Conservation (phyloP, 2,329 filamentous ascomycete species). For the Colletotrichum eleusines region DNA sequence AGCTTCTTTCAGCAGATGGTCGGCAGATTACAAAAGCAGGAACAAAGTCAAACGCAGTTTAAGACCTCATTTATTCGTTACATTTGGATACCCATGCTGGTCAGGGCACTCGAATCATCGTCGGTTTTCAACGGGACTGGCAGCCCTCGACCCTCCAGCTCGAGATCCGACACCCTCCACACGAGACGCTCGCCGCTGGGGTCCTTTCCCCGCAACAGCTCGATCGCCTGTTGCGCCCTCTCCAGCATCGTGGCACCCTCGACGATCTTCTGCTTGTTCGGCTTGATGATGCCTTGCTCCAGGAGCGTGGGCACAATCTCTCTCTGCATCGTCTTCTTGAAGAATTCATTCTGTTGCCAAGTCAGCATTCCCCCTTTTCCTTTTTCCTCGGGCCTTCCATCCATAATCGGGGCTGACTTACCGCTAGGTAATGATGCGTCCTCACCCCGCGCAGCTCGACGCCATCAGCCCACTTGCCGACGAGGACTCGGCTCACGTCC, state of each 20-base stretch:
- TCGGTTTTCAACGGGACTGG: neutral
- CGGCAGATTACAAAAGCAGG: conserved; percentile 42
- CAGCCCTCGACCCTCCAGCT: neutral
- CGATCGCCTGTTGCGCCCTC: conserved; percentile 54
- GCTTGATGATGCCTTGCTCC: conserved; percentile 53
- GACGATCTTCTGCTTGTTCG: conserved; percentile 57
- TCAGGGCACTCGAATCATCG: neutral
- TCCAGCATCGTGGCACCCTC: conserved; percentile 56
- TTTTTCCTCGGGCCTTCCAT: neutral
- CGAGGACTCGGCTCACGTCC: conserved; percentile 54
- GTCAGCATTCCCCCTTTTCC: conserved; percentile 15
- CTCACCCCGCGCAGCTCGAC: conserved; percentile 67
- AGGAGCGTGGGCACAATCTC: conserved; percentile 66
- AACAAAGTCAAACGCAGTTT: conserved; percentile 39
- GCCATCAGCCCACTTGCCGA: conserved; percentile 62
- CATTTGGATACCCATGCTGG: neutral
- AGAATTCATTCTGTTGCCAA: conserved; percentile 62
- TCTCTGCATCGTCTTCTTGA: conserved; percentile 65
- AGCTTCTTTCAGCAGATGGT: conserved; percentile 42
- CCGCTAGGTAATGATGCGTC: conserved; percentile 65
- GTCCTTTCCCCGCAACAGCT: conserved; percentile 51
- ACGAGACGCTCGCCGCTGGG: conserved; percentile 58
- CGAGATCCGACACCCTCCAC: conserved; percentile 48
- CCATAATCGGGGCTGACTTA: conserved; percentile 47
- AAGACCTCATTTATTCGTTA: conserved; percentile 4